Evolutionary conservation across 208 protist species (phyloP).

Genomic region (Spongospora subterranea): DNA sequence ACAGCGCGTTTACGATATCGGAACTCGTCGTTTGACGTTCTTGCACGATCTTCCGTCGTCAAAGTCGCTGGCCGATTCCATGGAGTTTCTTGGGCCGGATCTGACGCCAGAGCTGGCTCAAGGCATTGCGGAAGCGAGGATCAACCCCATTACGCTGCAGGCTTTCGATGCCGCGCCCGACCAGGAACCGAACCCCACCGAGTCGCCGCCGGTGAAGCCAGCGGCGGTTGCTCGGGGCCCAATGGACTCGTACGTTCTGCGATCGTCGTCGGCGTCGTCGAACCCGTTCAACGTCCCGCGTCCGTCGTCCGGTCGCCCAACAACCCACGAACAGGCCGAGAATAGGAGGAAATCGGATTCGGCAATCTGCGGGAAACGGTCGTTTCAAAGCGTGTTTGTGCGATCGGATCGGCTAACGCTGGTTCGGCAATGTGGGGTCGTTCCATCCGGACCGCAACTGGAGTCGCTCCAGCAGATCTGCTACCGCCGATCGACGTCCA

Average conservation of each 20-base stretch:
- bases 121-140: neutral
- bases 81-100: conserved; percentile 25
- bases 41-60: conserved; percentile 4
- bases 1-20: conserved; percentile 58
- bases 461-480: no score
- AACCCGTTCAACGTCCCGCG: neutral
- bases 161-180: neutral
- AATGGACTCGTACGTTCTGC: conserved; percentile 1
- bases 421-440: neutral
- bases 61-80: neutral
- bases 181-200: neutral
- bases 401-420: neutral
- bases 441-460: no score
- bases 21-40: neutral
- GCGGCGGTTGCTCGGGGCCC: neutral
- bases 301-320: no score
- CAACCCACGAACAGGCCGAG: no score
- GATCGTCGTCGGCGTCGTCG: neutral
- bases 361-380: neutral
- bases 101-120: neutral
- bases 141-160: conserved; percentile 34
- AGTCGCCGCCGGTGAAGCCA: neutral
- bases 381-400: conserved; percentile 11
- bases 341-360: neutral
- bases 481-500: no score